Evolutionary conservation across 2,329 filamentous ascomycete species (phyloP).

Genomic region (Xylaria sp.): DNA sequence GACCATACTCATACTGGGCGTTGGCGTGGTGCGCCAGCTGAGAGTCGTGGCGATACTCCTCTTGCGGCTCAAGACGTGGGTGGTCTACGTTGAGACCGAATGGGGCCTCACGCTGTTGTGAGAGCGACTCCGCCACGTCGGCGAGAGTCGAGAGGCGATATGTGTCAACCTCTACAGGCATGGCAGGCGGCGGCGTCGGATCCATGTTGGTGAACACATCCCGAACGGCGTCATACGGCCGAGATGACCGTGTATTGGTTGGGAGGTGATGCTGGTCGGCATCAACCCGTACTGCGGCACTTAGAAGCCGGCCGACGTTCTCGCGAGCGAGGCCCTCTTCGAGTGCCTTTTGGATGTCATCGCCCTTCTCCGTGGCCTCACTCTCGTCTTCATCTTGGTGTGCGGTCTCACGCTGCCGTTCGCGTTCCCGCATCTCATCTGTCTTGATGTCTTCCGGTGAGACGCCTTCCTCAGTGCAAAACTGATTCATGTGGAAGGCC

Average conservation of each 20-base stretch:
- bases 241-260: slow-evolving; percentile 27
- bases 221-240: slow-evolving; percentile 42
- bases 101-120: slow-evolving; percentile 14
- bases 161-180: slow-evolving; percentile 23
- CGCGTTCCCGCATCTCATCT: slow-evolving; percentile 30
- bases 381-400: slow-evolving; percentile 15
- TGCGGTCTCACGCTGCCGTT: slow-evolving; percentile 13
- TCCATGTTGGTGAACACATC: slow-evolving; percentile 38
- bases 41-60: slow-evolving; percentile 14
- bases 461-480: slow-evolving; percentile 25
- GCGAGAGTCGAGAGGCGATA: slow-evolving; percentile 32
- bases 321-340: slow-evolving; percentile 14
- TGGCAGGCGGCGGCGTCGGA: slow-evolving; percentile 23
- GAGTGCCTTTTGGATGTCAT: neutral
- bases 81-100: slow-evolving; percentile 14
- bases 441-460: slow-evolving; percentile 27
- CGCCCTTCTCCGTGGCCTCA: slow-evolving; percentile 6
- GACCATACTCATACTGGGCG: slow-evolving; percentile 10
- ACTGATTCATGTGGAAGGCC: slow-evolving; percentile 19
- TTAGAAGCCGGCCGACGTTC: slow-evolving; percentile 17
- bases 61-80: slow-evolving; percentile 11
- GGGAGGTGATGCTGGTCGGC: slow-evolving; percentile 13
- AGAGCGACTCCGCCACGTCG: slow-evolving; percentile 26
- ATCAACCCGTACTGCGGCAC: slow-evolving; percentile 24
- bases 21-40: slow-evolving; percentile 11